Evolutionary conservation across 352 stramenopile genomes (phyloP).

Genomic region (Pythium apleroticum): DNA sequence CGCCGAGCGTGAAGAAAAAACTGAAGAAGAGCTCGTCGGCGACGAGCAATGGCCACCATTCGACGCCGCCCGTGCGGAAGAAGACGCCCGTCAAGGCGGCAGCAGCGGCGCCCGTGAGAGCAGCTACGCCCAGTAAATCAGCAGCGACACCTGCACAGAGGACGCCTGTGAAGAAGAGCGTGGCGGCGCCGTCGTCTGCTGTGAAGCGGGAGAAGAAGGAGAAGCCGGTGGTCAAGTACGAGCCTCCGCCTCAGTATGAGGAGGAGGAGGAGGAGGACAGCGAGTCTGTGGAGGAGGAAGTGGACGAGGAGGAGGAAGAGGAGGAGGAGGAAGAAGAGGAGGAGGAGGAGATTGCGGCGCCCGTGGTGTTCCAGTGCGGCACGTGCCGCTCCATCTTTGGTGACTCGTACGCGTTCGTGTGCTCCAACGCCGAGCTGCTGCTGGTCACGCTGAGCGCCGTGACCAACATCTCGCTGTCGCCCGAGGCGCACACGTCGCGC

Average conservation of each 20-base stretch:
- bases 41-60: slow-evolving; percentile 3
- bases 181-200: slow-evolving; percentile 7
- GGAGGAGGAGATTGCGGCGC: slow-evolving; percentile 49
- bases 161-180: slow-evolving; percentile 6
- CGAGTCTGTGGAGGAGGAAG: slow-evolving; percentile 14
- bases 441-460: slow-evolving; percentile 76
- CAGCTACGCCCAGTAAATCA: neutral
- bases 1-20: slow-evolving; percentile 24
- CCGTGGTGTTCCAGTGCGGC: slow-evolving; percentile 84
- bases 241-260: neutral
- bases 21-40: slow-evolving; percentile 8
- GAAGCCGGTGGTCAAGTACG: slow-evolving; percentile 7
- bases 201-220: slow-evolving; percentile 20
- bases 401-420: slow-evolving; percentile 81
- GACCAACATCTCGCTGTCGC: slow-evolving; percentile 52
- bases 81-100: slow-evolving; percentile 3
- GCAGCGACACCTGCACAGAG: neutral
- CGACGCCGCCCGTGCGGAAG: neutral
- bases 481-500: slow-evolving; percentile 52
- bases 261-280: slow-evolving; percentile 27
- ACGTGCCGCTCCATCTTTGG: slow-evolving; percentile 83
- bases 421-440: slow-evolving; percentile 68
- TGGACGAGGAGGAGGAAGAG: slow-evolving; percentile 15
- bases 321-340: slow-evolving; percentile 45
- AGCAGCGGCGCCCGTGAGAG: neutral